Evolutionary conservation across 305 asterid species (phyloP).

Genomic region (Ajuga reptans): DNA sequence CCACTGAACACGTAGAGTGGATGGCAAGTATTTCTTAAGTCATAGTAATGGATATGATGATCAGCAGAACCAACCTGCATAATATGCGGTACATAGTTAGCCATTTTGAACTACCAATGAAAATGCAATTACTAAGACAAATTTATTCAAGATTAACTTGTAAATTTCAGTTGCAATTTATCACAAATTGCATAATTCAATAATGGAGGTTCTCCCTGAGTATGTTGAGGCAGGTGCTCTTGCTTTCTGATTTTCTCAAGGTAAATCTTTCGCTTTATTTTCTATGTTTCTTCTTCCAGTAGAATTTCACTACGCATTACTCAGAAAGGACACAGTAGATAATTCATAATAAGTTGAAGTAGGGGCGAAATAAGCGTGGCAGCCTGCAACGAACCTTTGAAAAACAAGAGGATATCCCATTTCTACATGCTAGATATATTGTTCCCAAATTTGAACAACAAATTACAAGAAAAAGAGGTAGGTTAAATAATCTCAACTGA

Average conservation of each 20-base stretch:
- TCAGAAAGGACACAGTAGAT: not conserved
- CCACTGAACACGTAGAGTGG: conserved; percentile 63
- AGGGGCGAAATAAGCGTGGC: not conserved
- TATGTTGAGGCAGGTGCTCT: too few relatives aligned
- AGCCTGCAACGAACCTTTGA: not conserved
- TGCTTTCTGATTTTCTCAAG: not conserved
- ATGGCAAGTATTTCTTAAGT: conserved; percentile 53
- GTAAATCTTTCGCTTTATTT: not conserved
- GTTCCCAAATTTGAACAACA: not conserved
- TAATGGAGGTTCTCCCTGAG: not conserved
- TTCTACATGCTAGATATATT: not conserved
- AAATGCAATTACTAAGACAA: not conserved
- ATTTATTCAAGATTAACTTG: not conserved
- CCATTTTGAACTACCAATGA: not conserved
- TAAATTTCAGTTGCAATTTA: not conserved
- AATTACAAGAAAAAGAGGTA: not conserved
- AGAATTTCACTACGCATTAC: not conserved
- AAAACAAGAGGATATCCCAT: not conserved
- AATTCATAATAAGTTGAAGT: not conserved
- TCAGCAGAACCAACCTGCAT: conserved; percentile 79
- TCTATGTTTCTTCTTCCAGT: not conserved
- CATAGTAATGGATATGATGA: conserved; percentile 68
- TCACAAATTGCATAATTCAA: not conserved
- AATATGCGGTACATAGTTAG: not conserved
- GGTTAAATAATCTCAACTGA: not conserved